These are phyloP conservation scores for Clarireedia hainanense DNA, from an alignment of 2,329 filamentous ascomycete genomes.

Conservation along the genomic window DNA sequence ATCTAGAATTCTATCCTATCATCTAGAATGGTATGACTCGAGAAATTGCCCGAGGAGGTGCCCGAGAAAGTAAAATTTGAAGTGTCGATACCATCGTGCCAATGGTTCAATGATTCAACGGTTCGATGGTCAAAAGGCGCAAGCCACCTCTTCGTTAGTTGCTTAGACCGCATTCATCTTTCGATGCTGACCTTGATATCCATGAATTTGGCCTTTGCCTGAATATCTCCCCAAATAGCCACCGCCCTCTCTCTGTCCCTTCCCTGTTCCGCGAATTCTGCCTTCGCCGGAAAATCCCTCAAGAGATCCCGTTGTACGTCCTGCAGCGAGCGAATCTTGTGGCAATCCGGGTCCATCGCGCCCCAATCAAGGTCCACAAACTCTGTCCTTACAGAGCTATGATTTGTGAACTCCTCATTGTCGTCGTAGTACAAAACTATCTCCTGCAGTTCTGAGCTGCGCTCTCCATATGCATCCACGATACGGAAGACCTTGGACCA, in stretches of 20 bases:
- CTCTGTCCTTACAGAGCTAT: neutral
- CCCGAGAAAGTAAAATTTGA: too few species aligned
- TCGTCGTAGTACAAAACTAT: constrained; percentile 4
- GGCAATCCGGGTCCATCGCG: constrained; percentile 2
- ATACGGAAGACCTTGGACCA: constrained; percentile 1
- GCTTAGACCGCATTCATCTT: neutral
- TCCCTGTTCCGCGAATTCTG: neutral
- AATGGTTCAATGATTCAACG: too few species aligned
- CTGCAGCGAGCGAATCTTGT: neutral
- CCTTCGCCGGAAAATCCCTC: neutral
- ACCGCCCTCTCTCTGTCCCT: neutral
- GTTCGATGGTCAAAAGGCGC: too few species aligned
- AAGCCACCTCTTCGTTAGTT: neutral
- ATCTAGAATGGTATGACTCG: too few species aligned
- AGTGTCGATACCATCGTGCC: too few species aligned
- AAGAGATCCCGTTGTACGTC: constrained; percentile 1
- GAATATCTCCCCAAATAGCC: neutral
- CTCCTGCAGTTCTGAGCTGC: neutral
- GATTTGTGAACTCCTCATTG: neutral
- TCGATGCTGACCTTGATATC: neutral
- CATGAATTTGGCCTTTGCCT: constrained; percentile 7
- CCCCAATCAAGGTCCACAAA: constrained; percentile 7
- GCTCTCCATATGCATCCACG: neutral
- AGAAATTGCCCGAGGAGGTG: too few species aligned
- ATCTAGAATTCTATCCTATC: too few species aligned